Base-by-base conservation (phyloP, 371 early-diverging fungal genomes). In the Mucor velutinosus region DNA sequence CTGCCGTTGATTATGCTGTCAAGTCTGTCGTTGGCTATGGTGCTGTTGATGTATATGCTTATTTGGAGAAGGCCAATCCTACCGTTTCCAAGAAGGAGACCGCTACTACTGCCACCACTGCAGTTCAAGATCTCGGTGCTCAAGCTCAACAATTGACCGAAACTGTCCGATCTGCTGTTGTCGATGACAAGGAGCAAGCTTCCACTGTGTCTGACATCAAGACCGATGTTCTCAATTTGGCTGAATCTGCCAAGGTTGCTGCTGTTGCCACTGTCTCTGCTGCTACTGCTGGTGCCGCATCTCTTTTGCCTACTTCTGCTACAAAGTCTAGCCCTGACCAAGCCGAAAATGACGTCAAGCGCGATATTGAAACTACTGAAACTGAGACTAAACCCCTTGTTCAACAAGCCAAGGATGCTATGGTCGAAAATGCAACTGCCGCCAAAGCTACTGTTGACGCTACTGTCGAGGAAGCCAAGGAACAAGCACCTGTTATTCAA, bases 21-120 rank as follows among this genome's bases (percentile, higher is more conserved):
- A 62, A 49, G 19, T 62, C 64, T 27, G 78, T 45, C 19, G 77
- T 65, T n/a, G 72, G 57, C 11, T 53, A 33, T 10, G 62, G 21
- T 51, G 64, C 47, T 55, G 60, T 70, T 29, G 60, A 65, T 43
- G 61, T 67, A 6, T 58, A 72, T 30, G 25, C 58, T 33, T 58
- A 58, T 51, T 45, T 72, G 43, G 61, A 60, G 6, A 57, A 58
- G 23, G 29, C 14, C 17, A 53, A 58, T 1, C 41, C 39, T 25
- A 21, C 17, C 4, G 55, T 30, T 19, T 32, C 47, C 58, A 51
- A 51, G 27, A 58, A 47, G n/a, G 63, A 41, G 14, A n/a, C 69
- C 12, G 12, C 37, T 35, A 35, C 37, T 19, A 53, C 59, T 33
- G 35, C 58, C 25, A 60, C 25, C 41, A 14, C 64, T 33, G 55